Conservation (phyloP, 1,284 basidiomycete genomes). For the Cryptococcus sp. region DNA sequence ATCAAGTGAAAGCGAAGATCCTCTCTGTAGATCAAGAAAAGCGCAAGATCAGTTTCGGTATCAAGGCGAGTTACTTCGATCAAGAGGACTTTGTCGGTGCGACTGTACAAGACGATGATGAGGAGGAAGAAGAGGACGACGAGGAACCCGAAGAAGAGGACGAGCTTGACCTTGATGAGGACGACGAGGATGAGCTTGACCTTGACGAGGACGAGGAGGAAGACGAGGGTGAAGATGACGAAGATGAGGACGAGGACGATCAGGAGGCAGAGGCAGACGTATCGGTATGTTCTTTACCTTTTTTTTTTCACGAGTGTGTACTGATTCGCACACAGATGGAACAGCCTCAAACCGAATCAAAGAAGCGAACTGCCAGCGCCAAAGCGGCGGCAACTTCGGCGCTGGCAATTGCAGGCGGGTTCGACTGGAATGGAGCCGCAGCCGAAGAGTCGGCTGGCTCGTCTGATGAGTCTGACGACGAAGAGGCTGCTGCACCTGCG, state of each 20-base stretch:
- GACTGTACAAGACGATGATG: conserved; percentile 44
- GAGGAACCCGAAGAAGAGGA: conserved; percentile 27
- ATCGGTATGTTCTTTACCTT: conserved; percentile 9
- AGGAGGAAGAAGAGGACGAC: conserved; percentile 49
- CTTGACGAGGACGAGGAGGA: conserved; percentile 19
- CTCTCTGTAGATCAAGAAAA: conserved; percentile 71
- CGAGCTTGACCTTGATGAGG: conserved; percentile 30
- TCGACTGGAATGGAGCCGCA: conserved; percentile 58
- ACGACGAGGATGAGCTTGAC: conserved; percentile 28
- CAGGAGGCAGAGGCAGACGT: conserved; percentile 15
- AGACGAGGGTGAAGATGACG: conserved; percentile 18
- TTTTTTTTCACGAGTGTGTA: background rate
- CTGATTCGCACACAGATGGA: too few species aligned
- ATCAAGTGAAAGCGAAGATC: conserved; percentile 79
- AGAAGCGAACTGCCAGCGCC: conserved; percentile 28
- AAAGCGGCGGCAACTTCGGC: conserved; percentile 37
- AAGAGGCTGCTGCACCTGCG: conserved; percentile 9
- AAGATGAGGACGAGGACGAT: conserved; percentile 14
- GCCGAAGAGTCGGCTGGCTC: conserved; percentile 23
- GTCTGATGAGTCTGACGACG: conserved; percentile 25
- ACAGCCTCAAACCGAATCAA: conserved; percentile 3
- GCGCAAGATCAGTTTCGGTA: conserved; percentile 77
- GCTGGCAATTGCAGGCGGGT: conserved; percentile 55
- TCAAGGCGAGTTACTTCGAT: conserved; percentile 85
- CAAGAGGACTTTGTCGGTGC: conserved; percentile 43